A percentile compares a stretch with the other conserved stretches of the same genome.
These are phyloP conservation scores for Mycena haematopus DNA, from an alignment of 768 basidiomycete species.

Conservation along the genomic window DNA sequence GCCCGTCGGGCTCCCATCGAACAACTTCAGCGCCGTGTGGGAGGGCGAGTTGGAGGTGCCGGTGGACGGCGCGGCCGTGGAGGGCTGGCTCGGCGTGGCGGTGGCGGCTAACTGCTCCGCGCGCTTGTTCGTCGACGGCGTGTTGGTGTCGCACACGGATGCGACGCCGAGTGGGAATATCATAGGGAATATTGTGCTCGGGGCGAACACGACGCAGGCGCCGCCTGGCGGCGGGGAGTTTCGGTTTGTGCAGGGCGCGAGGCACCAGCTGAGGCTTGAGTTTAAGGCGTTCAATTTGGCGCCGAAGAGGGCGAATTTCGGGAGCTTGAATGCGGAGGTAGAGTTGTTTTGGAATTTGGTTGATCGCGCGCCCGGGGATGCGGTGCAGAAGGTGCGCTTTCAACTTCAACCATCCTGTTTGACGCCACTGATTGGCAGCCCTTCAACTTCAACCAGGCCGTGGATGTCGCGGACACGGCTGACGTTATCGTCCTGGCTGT, in stretches of 20 bases:
- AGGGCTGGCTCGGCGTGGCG: slow-evolving; percentile 35
- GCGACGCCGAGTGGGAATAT: slow-evolving; percentile 30
- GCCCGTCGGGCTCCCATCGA: slow-evolving; percentile 34
- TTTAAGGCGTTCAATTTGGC: slow-evolving; percentile 32
- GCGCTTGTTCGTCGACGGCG: slow-evolving; percentile 32
- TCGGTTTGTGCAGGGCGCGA: slow-evolving; percentile 29
- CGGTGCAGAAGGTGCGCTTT: slow-evolving; percentile 27
- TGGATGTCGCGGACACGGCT: slow-evolving; percentile 33
- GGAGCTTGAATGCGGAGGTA: slow-evolving; percentile 33
- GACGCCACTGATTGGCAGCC: background rate
- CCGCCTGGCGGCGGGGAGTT: slow-evolving; percentile 33
- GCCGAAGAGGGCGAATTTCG: slow-evolving; percentile 33
- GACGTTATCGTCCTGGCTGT: slow-evolving; percentile 35
- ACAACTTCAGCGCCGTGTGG: slow-evolving; percentile 37
- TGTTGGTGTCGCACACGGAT: slow-evolving; percentile 25
- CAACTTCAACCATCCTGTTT: background rate
- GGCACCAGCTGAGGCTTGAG: slow-evolving; percentile 32
- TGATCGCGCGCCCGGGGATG: slow-evolving; percentile 27
- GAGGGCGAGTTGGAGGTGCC: slow-evolving; percentile 35
- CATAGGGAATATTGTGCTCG: slow-evolving; percentile 32
- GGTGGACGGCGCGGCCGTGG: slow-evolving; percentile 30
- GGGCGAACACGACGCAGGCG: slow-evolving; percentile 26
- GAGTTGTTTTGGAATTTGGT: slow-evolving; percentile 37
- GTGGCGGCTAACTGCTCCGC: slow-evolving; percentile 34
- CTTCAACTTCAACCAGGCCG: slow-evolving; percentile 29